Evolutionary conservation across 2,329 filamentous ascomycete species (phyloP).

Genomic region (Fusarium marasasianum): DNA sequence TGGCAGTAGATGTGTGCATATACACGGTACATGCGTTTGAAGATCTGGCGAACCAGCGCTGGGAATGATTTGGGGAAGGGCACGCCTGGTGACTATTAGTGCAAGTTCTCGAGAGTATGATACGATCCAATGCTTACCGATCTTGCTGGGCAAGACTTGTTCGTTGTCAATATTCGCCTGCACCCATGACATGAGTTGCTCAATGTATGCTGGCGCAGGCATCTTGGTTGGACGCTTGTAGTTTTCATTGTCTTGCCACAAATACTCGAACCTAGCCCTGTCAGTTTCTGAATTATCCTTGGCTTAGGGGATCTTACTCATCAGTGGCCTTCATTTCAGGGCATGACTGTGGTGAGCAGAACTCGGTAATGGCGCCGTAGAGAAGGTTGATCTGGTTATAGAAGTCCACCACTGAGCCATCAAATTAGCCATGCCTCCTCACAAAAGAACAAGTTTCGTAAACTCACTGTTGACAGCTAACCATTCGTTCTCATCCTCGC

Average conservation of each 20-base stretch:
- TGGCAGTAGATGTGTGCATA: conserved; percentile 99
- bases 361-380: conserved; percentile 98
- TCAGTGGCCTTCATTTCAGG: conserved; percentile 99
- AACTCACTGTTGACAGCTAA: conserved; percentile 90
- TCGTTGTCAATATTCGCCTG: conserved; percentile 97
- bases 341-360: conserved; percentile 96
- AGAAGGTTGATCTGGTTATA: conserved; percentile 99
- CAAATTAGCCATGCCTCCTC: background rate
- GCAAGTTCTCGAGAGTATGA: background rate
- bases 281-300: conserved; percentile 20
- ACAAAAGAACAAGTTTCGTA: too few relatives aligned
- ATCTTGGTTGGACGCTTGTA: conserved; percentile 98
- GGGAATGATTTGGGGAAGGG: conserved; percentile 95
- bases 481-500: conserved; percentile 98
- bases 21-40: conserved; percentile 98
- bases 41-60: conserved; percentile 89
- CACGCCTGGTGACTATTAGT: conserved; percentile 66
- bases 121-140: conserved; percentile 64
- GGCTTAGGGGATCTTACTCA: conserved; percentile 68
- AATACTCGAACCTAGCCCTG: conserved; percentile 84
- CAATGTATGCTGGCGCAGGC: conserved; percentile 96
- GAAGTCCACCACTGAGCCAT: conserved; percentile 87
- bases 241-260: conserved; percentile 96
- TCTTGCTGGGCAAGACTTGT: conserved; percentile 90
- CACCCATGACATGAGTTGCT: conserved; percentile 97